These are phyloP conservation scores for Parsonsia alboflavescens DNA, from an alignment of 257 asterid species.

Conservation along the genomic window DNA sequence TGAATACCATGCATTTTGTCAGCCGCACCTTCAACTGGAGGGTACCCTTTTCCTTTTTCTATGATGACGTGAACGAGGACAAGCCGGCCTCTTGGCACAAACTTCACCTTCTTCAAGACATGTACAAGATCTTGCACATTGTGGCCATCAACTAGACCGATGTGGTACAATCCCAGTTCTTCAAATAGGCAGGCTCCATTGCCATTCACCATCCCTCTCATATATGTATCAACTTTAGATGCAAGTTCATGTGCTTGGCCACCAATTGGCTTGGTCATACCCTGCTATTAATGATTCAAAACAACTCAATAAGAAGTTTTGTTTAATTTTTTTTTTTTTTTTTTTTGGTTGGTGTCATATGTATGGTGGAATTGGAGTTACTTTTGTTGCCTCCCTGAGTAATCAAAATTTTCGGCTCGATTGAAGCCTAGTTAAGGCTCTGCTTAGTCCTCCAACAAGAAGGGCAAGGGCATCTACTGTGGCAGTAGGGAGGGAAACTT, in stretches of 20 bases:
- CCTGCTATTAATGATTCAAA: conserved; percentile 7
- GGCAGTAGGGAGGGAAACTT: conserved; percentile 69
- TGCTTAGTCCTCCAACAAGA: conserved; percentile 69
- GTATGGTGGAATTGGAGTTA: background rate
- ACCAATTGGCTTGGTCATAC: conserved; percentile 47
- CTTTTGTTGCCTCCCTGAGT: conserved; percentile 59
- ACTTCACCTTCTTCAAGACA: conserved; percentile 47
- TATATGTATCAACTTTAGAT: conserved; percentile 36
- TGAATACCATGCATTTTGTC: conserved; percentile 59
- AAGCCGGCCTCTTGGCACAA: conserved; percentile 49
- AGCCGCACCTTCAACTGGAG: conserved; percentile 56
- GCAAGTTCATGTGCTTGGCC: too few relatives aligned
- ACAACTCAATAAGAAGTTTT: background rate
- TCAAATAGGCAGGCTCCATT: conserved; percentile 50
- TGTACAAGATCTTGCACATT: conserved; percentile 49
- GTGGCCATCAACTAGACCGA: conserved; percentile 69
- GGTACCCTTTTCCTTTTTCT: conserved; percentile 70
- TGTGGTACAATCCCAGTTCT: conserved; percentile 60
- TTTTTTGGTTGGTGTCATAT: too few relatives aligned
- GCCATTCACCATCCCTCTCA: conserved; percentile 35
- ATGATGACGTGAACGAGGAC: conserved; percentile 51
- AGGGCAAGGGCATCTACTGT: conserved; percentile 76
- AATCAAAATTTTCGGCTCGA: conserved; percentile 44
- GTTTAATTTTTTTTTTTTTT: too few relatives aligned
- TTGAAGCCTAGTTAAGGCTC: conserved; percentile 45